Evolutionary conservation across 2,329 filamentous ascomycete genomes (phyloP).

Genomic region (Paraconiothyrium brasiliense): DNA sequence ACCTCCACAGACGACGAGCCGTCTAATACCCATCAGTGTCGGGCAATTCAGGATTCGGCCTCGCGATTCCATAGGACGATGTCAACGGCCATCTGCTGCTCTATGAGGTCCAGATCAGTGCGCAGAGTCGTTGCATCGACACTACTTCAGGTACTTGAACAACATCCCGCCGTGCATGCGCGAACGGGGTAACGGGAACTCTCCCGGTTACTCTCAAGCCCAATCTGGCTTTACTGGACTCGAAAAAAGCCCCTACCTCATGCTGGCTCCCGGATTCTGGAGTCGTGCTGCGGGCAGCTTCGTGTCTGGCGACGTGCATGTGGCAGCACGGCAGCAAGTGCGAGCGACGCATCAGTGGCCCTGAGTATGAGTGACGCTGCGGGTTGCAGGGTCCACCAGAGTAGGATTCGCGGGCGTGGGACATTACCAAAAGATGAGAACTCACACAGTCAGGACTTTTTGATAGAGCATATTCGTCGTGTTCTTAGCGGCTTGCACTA

Average conservation of each 20-base stretch:
- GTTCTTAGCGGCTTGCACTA: conserved; percentile 4
- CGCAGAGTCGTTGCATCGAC: too few relatives aligned
- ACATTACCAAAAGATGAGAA: neutral
- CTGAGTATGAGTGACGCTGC: neutral
- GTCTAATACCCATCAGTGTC: too few relatives aligned
- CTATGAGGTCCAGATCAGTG: too few relatives aligned
- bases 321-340: neutral
- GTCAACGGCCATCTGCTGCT: too few relatives aligned
- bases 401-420: neutral
- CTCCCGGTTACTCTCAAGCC: neutral
- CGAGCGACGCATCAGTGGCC: neutral
- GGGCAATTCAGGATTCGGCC: too few relatives aligned
- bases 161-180: neutral
- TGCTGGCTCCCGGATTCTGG: neutral
- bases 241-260: neutral
- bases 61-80: too few relatives aligned
- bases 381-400: neutral
- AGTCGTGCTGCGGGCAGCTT: neutral
- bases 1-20: too few relatives aligned
- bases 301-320: neutral
- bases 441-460: neutral
- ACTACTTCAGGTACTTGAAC: neutral
- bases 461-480: neutral
- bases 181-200: neutral
- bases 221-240: neutral